Conservation (phyloP, 495 filamentous ascomycete genomes). For the Talaromyces thailandensis region DNA sequence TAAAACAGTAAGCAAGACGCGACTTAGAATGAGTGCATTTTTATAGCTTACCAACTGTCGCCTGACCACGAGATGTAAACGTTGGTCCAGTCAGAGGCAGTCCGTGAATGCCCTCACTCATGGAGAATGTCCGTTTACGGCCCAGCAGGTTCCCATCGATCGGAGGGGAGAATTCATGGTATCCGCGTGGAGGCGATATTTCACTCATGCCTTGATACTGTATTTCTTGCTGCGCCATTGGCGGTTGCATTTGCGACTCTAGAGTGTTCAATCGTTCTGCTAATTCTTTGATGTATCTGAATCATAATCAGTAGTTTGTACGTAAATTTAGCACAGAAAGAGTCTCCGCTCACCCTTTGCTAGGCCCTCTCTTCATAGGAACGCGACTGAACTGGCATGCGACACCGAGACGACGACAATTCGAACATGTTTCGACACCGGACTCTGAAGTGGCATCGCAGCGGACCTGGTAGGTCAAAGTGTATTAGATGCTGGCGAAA, state of each 20-base stretch:
- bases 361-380: slow-evolving; percentile 90
- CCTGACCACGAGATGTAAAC: slow-evolving; percentile 28
- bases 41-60: slow-evolving; percentile 5
- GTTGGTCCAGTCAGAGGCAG: slow-evolving; percentile 37
- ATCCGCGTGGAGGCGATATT: slow-evolving; percentile 31
- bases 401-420: slow-evolving; percentile 69
- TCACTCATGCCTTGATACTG: slow-evolving; percentile 40
- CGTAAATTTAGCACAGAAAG: not conserved
- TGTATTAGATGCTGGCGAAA: slow-evolving; percentile 12
- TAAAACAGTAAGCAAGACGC: not conserved
- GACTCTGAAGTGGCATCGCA: slow-evolving; percentile 82
- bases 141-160: slow-evolving; percentile 28
- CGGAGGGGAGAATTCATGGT: slow-evolving; percentile 42
- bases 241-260: slow-evolving; percentile 54
- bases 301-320: slow-evolving; percentile 1
- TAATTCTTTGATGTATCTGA: slow-evolving; percentile 93
- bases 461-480: slow-evolving; percentile 51
- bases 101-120: slow-evolving; percentile 42
- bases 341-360: slow-evolving; percentile 63
- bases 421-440: slow-evolving; percentile 72
- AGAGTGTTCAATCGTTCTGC: slow-evolving; percentile 80
- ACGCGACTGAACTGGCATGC: slow-evolving; percentile 85
- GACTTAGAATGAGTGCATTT: not conserved
- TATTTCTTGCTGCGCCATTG: slow-evolving; percentile 37
- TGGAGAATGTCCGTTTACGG: slow-evolving; percentile 49